Percentiles rank a stretch among this genome's conserved stretches.
These are phyloP conservation scores for Nitzschia inconspicua DNA, from an alignment of 108 stramenopile species.

Conservation along the genomic window DNA sequence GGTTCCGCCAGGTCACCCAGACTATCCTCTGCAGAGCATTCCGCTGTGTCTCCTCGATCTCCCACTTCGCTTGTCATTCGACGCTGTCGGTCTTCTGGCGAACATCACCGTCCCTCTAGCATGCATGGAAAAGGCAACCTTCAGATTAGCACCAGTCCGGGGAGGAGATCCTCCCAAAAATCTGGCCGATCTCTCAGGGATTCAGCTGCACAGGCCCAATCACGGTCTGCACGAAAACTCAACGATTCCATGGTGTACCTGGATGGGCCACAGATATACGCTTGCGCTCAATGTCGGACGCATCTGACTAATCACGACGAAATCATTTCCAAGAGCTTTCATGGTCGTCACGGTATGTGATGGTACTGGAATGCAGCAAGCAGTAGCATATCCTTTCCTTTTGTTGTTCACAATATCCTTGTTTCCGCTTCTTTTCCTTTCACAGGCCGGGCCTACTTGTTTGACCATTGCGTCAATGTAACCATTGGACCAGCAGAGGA, in stretches of 20 bases:
- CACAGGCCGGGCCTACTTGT: slow-evolving; percentile 82
- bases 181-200: background rate
- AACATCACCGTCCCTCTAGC: too few relatives aligned
- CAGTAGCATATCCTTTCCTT: background rate
- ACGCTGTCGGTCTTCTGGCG: background rate
- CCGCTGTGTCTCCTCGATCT: slow-evolving; percentile 11
- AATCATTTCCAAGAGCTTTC: slow-evolving; percentile 93
- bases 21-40: too few relatives aligned
- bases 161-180: too few relatives aligned
- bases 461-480: slow-evolving; percentile 89
- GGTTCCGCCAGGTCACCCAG: too few relatives aligned
- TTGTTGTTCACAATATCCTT: background rate
- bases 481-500: slow-evolving; percentile 73
- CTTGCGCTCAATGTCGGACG: slow-evolving; percentile 85
- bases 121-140: too few relatives aligned
- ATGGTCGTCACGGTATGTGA: slow-evolving; percentile 86
- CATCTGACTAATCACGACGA: slow-evolving; percentile 92
- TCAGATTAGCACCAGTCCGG: too few relatives aligned
- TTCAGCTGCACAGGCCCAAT: slow-evolving; percentile 25
- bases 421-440: background rate
- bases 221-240: slow-evolving; percentile 43
- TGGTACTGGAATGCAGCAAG: background rate
- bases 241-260: slow-evolving; percentile 88
- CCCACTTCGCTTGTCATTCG: slow-evolving; percentile 6
- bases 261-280: slow-evolving; percentile 85